A percentile compares a stretch with the other conserved stretches of the same genome.
Evolutionary conservation across 306 rosid species (phyloP).

Genomic region (Nissolia schottii): DNA sequence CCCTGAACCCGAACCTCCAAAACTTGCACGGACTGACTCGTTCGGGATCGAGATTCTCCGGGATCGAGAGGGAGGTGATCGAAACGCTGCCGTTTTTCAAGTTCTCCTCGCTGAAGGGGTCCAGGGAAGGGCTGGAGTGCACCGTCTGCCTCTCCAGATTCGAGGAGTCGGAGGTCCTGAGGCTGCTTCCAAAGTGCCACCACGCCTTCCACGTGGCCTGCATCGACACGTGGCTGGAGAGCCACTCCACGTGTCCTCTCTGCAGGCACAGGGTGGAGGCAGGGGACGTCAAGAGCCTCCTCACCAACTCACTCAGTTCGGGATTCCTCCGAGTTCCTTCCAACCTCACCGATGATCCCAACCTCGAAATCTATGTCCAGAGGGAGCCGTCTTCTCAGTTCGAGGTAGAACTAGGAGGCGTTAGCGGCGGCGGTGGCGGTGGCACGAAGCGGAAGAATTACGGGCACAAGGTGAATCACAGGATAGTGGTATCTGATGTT

Average conservation of each 20-base stretch:
- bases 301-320: slow-evolving; percentile 50
- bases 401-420: too few species aligned
- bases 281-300: slow-evolving; percentile 38
- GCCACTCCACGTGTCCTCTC: slow-evolving; percentile 82
- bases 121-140: slow-evolving; percentile 82
- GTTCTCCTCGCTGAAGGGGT: slow-evolving; percentile 70
- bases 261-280: slow-evolving; percentile 62
- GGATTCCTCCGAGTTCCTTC: slow-evolving; percentile 52
- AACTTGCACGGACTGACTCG: not conserved
- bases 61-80: slow-evolving; percentile 55
- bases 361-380: slow-evolving; percentile 62
- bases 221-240: slow-evolving; percentile 84
- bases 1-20: slow-evolving; percentile 2
- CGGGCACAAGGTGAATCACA: slow-evolving; percentile 60
- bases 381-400: slow-evolving; percentile 73
- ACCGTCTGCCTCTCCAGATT: slow-evolving; percentile 71
- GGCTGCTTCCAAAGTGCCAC: slow-evolving; percentile 78
- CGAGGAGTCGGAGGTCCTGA: slow-evolving; percentile 59
- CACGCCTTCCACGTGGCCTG: slow-evolving; percentile 84
- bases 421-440: not conserved
- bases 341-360: slow-evolving; percentile 54
- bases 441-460: not conserved
- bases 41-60: slow-evolving; percentile 45
- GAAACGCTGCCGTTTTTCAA: slow-evolving; percentile 73
- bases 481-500: slow-evolving; percentile 50